Percentiles rank a stretch among this genome's conserved stretches.
These are phyloP conservation scores for Falciphora oryzae DNA, from an alignment of 2,329 filamentous ascomycete genomes.

Conservation along the genomic window DNA sequence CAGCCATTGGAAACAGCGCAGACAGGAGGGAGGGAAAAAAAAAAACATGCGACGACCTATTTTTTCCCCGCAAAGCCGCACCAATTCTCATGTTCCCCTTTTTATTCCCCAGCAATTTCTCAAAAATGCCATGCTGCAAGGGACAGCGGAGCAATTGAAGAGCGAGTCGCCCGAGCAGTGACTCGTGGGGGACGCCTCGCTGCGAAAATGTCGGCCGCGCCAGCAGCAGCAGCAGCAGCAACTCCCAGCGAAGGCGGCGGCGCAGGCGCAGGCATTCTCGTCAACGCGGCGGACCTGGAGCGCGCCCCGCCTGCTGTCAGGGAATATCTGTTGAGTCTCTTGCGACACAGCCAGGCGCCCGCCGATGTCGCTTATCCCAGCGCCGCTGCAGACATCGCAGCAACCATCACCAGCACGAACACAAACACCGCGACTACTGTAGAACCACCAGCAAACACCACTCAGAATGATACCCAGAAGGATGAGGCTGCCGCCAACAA, in stretches of 20 bases:
- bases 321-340: background rate
- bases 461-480: background rate
- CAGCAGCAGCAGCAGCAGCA: background rate
- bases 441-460: background rate
- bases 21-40: background rate
- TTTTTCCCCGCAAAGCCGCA: background rate
- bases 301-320: background rate
- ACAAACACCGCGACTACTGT: background rate
- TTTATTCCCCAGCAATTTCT: background rate
- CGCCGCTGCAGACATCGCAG: too few species aligned
- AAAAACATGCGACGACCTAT: background rate
- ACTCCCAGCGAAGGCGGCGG: too few species aligned
- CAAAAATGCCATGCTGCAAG: background rate
- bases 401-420: too few species aligned
- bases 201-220: background rate
- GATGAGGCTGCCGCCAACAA: background rate
- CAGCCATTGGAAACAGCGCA: background rate
- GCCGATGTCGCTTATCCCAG: background rate
- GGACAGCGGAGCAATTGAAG: background rate
- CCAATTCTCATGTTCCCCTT: background rate
- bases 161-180: background rate
- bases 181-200: background rate
- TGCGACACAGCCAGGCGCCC: background rate
- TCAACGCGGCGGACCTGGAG: background rate
- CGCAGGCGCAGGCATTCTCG: background rate